A percentile compares a stretch with the other conserved stretches of the same genome.
Conservation (phyloP, 2,329 filamentous ascomycete genomes). For the Boeremia lycopersici region DNA sequence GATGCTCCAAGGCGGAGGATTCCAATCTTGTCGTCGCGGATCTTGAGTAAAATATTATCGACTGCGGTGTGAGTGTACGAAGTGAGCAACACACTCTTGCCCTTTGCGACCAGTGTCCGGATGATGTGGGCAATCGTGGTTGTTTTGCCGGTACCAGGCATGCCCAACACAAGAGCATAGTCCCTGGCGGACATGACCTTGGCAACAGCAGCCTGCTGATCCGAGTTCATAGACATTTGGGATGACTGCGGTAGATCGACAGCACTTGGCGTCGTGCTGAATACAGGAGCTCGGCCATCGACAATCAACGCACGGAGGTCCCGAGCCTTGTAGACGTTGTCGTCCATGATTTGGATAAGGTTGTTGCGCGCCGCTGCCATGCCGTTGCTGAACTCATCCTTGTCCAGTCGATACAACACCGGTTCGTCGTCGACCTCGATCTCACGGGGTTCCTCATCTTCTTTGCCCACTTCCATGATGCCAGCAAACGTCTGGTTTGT, state of each 20-base stretch:
- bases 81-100: slow-evolving; percentile 90
- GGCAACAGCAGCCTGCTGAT: slow-evolving; percentile 83
- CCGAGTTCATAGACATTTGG: slow-evolving; percentile 76
- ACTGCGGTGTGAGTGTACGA: slow-evolving; percentile 98
- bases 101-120: slow-evolving; percentile 81
- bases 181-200: slow-evolving; percentile 96
- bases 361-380: slow-evolving; percentile 97
- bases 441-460: slow-evolving; percentile 47
- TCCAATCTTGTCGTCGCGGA: slow-evolving; percentile 76
- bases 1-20: slow-evolving; percentile 84
- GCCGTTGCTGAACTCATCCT: slow-evolving; percentile 97
- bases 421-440: slow-evolving; percentile 57
- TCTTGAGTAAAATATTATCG: slow-evolving; percentile 95
- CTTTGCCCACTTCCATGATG: slow-evolving; percentile 81
- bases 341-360: slow-evolving; percentile 87
- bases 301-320: slow-evolving; percentile 81
- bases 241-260: slow-evolving; percentile 60
- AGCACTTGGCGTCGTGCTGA: slow-evolving; percentile 70
- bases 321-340: slow-evolving; percentile 71
- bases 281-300: slow-evolving; percentile 73
- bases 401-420: slow-evolving; percentile 83
- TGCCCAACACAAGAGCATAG: slow-evolving; percentile 95
- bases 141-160: slow-evolving; percentile 98
- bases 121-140: slow-evolving; percentile 99
- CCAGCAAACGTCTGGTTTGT: slow-evolving; percentile 86